A percentile compares a stretch with the other conserved stretches of the same genome.
phyloP scores from a whole-genome alignment of 148 eudicot genomes.

The Chenopodium quinoa region DNA sequence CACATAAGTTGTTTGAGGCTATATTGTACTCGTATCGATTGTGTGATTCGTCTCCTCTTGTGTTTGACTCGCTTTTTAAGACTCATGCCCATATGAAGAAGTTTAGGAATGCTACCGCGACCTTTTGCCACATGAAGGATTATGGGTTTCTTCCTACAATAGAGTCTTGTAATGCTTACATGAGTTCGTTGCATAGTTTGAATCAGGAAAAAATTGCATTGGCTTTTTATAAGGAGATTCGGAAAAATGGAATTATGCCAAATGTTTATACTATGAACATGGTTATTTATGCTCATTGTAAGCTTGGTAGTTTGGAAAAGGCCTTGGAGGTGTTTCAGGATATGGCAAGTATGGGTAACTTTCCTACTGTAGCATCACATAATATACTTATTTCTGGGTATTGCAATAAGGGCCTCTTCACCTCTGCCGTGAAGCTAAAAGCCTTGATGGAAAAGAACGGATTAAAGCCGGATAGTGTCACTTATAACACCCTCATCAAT shows the following conservation, averaged over 20 bases:
- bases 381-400: conserved; percentile 64
- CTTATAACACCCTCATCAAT: conserved; percentile 69
- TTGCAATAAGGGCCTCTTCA: conserved; percentile 49
- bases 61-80: conserved; percentile 67
- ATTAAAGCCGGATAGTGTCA: conserved; percentile 40
- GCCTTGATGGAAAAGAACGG: conserved; percentile 58
- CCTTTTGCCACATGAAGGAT: conserved; percentile 56
- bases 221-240: conserved; percentile 49
- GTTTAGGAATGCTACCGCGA: conserved; percentile 54
- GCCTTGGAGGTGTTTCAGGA: conserved; percentile 52
- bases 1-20: conserved; percentile 44
- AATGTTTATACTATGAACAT: conserved; percentile 71
- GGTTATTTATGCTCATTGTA: conserved; percentile 56
- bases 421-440: conserved; percentile 56
- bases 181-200: conserved; percentile 58
- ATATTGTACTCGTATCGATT: conserved; percentile 58
- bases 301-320: conserved; percentile 52
- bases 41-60: conserved; percentile 72
- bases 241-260: conserved; percentile 40
- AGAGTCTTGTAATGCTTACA: conserved; percentile 66
- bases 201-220: conserved; percentile 52
- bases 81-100: conserved; percentile 62
- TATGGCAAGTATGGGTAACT: conserved; percentile 51
- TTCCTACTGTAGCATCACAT: conserved; percentile 41
- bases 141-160: conserved; percentile 71